Conservation (phyloP, 257 asterid genomes). For the Nicotiana obtusifolia region DNA sequence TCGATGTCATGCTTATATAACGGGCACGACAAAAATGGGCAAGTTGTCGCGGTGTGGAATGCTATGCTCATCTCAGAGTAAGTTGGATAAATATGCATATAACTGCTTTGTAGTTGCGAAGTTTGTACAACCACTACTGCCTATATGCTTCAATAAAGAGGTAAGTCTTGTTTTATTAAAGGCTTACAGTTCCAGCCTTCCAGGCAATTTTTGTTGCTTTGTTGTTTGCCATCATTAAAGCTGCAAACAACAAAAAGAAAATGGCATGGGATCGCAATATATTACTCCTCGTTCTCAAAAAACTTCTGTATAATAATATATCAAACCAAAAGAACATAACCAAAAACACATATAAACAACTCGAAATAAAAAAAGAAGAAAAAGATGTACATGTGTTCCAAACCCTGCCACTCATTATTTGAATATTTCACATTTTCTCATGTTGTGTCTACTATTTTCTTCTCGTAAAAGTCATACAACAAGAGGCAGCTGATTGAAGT, state of each 20-base stretch:
- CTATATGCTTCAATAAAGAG: not conserved
- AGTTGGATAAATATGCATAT: no score
- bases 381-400: constrained; percentile 16
- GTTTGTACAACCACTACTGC: not conserved
- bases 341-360: not conserved
- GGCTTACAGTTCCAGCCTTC: not conserved
- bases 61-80: no score
- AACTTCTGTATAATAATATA: no score
- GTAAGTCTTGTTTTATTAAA: not conserved
- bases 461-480: constrained; percentile 2
- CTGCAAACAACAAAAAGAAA: constrained; percentile 13
- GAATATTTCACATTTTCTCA: constrained; percentile 36
- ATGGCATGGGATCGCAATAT: constrained; percentile 19
- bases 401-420: constrained; percentile 15
- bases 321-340: not conserved
- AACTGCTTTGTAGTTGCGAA: not conserved
- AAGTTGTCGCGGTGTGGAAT: no score
- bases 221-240: constrained; percentile 18
- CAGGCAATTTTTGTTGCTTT: not conserved
- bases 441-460: constrained; percentile 15
- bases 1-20: no score
- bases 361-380: not conserved
- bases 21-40: no score
- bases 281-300: not conserved
- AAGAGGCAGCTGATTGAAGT: not conserved